A percentile compares a stretch with the other conserved stretches of the same genome.
phyloP scores from a whole-genome alignment of 2,329 filamentous ascomycete species.

The Lasiodiplodia gonubiensis region DNA sequence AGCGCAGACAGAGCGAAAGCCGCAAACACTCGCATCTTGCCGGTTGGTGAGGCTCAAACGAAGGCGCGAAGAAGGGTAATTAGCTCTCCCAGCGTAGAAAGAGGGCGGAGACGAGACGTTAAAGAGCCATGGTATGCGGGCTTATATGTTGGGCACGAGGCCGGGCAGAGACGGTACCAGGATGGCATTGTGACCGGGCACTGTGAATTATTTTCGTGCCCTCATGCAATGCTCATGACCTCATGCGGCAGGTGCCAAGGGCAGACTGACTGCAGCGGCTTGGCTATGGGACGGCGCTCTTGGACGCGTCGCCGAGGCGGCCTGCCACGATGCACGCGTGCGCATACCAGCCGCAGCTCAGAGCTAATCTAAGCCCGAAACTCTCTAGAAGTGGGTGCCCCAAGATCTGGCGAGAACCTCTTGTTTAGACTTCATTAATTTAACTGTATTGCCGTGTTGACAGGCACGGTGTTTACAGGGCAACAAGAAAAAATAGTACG shows the following conservation, averaged over 20 bases:
- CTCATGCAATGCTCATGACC: slow-evolving; percentile 18
- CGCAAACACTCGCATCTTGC: slow-evolving; percentile 4
- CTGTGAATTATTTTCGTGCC: slow-evolving; percentile 7
- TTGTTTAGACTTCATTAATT: slow-evolving; percentile 12
- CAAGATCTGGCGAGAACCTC: neutral
- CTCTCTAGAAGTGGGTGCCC: neutral
- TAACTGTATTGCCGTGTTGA: neutral
- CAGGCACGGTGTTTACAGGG: neutral
- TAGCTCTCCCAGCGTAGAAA: neutral
- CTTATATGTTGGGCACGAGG: slow-evolving; percentile 1
- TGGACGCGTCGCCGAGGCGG: neutral
- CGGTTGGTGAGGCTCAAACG: neutral
- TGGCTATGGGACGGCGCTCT: neutral
- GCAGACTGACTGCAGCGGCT: slow-evolving; percentile 2
- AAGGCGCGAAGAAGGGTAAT: neutral
- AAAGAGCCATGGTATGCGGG: neutral
- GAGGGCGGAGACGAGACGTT: neutral
- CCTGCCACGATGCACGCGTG: neutral
- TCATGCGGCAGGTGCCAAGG: slow-evolving; percentile 23
- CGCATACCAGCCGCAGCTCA: neutral
- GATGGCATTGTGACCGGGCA: slow-evolving; percentile 10
- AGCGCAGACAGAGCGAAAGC: slow-evolving; percentile 1
- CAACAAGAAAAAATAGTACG: neutral
- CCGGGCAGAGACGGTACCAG: neutral
- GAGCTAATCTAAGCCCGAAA: neutral